phyloP scores from a whole-genome alignment of 1,139 yeast genomes.

The Yamadazyma taylorii region DNA sequence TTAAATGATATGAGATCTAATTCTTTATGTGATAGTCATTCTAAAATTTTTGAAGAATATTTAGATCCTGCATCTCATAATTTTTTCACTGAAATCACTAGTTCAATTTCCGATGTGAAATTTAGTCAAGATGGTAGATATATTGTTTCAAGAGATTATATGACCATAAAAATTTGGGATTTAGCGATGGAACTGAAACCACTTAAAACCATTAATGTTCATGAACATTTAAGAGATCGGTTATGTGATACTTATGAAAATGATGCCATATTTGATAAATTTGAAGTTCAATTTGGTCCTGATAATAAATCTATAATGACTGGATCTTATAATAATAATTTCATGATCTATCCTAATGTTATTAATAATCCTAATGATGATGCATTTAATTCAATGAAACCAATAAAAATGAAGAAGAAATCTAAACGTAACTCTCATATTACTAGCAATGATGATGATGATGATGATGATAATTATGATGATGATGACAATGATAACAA shows the following conservation, averaged over 20 bases:
- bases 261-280: conserved; percentile 97
- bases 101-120: conserved; percentile 91
- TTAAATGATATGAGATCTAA: conserved; percentile 96
- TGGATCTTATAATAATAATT: conserved; percentile 95
- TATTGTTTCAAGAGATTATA: conserved; percentile 92
- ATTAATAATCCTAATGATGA: conserved; percentile 30
- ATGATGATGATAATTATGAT: conserved; percentile 28
- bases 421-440: conserved; percentile 8
- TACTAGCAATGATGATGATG: conserved; percentile 35
- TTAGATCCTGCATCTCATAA: conserved; percentile 91
- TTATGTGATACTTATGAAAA: conserved; percentile 97
- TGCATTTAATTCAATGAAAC: conserved; percentile 12
- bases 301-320: conserved; percentile 93
- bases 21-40: conserved; percentile 89
- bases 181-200: conserved; percentile 96
- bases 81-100: conserved; percentile 95
- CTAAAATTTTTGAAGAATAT: conserved; percentile 89
- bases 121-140: conserved; percentile 92
- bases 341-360: conserved; percentile 92
- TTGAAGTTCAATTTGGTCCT: conserved; percentile 94
- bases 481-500: conserved; percentile 5
- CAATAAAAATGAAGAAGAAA: conserved; percentile 19
- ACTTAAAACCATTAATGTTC: conserved; percentile 88
- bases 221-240: conserved; percentile 90
- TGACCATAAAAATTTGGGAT: conserved; percentile 99